Evolutionary conservation across 169 alveolate genomes (phyloP).

Genomic region (Eimeria sp.): DNA sequence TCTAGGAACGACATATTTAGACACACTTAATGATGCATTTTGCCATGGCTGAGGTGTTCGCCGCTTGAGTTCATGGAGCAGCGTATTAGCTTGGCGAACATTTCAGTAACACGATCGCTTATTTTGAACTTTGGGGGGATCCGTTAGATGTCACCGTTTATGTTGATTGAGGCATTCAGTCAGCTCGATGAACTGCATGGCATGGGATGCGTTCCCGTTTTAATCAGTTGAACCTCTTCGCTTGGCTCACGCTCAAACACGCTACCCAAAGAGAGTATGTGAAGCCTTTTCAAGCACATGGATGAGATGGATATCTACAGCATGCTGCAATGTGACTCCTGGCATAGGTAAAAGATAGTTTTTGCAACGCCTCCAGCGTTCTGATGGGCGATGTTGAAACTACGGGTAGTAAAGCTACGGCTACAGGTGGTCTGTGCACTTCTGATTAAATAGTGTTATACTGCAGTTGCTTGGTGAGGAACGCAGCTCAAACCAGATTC

Average conservation of each 20-base stretch:
- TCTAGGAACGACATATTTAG: not conserved
- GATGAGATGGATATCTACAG: not conserved
- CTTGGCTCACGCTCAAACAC: not conserved
- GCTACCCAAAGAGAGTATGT: not conserved
- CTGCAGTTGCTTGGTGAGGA: not conserved
- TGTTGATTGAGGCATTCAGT: not conserved
- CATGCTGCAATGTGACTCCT: not conserved
- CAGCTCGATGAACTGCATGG: not conserved
- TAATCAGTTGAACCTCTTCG: not conserved
- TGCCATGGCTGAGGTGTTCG: not conserved
- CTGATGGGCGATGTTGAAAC: not conserved
- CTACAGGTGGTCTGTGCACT: not conserved
- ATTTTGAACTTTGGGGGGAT: not conserved
- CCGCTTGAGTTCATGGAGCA: not conserved
- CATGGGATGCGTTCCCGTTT: not conserved
- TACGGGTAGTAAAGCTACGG: not conserved
- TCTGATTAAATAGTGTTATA: not conserved
- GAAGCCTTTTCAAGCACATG: not conserved
- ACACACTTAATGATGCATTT: too few relatives aligned
- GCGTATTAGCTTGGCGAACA: too few relatives aligned
- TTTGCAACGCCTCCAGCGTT: not conserved
- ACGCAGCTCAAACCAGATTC: not conserved
- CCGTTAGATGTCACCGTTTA: not conserved
- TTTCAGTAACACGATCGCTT: too few relatives aligned
- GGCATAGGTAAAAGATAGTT: not conserved